phyloP scores from a whole-genome alignment of 305 asterid species.

The Lippia alba region DNA sequence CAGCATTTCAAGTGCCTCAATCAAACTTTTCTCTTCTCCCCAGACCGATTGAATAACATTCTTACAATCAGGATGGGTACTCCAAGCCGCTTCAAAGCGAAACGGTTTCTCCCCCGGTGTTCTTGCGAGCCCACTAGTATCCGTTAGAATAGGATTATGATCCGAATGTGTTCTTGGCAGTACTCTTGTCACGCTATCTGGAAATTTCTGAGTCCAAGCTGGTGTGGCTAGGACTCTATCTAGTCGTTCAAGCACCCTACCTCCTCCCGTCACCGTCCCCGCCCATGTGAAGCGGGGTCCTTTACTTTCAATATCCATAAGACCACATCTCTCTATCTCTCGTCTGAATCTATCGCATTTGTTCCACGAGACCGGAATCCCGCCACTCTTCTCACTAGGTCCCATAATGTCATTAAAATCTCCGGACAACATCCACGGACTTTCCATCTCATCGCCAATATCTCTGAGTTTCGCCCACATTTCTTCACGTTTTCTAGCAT shows the following conservation, averaged over 20 bases:
- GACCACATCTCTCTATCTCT: not conserved
- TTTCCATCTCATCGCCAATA: too few species aligned
- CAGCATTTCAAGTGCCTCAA: too few species aligned
- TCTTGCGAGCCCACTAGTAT: not conserved
- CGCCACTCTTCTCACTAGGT: not conserved
- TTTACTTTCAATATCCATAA: not conserved
- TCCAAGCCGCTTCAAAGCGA: not conserved
- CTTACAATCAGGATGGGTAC: not conserved
- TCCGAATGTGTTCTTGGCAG: not conserved
- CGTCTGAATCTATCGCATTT: not conserved
- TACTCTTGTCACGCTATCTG: not conserved
- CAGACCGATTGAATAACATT: not conserved
- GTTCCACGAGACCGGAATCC: not conserved
- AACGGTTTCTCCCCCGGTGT: not conserved
- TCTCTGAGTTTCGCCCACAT: not conserved
- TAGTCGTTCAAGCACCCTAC: not conserved
- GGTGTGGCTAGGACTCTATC: not conserved
- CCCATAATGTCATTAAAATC: not conserved
- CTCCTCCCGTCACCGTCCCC: not conserved
- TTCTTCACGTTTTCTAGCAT: not conserved
- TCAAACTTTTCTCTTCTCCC: not conserved
- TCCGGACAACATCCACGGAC: not conserved
- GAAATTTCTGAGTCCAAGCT: not conserved
- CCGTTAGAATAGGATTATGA: not conserved
- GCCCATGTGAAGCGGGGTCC: not conserved